These are phyloP conservation scores for Ajuga reptans DNA, from an alignment of 305 asterid species.

Conservation along the genomic window DNA sequence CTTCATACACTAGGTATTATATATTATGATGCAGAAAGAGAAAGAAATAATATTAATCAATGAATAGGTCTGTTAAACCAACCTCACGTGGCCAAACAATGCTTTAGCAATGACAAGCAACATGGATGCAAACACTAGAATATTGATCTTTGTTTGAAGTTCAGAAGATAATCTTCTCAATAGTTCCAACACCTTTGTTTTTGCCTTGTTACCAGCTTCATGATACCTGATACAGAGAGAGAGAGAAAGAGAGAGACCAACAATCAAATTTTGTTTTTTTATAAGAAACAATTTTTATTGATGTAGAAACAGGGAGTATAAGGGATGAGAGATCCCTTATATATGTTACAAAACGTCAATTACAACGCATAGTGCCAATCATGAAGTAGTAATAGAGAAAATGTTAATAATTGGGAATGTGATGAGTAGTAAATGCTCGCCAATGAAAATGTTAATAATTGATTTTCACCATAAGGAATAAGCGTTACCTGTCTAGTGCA, in stretches of 20 bases:
- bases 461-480: neutral
- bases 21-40: neutral
- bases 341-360: no score
- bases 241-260: no score
- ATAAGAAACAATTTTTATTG: no score
- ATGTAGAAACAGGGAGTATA: neutral
- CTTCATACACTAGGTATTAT: neutral
- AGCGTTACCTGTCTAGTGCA: constrained; percentile 60
- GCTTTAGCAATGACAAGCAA: constrained; percentile 87
- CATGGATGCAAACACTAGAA: constrained; percentile 83
- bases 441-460: constrained; percentile 11
- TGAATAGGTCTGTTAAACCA: constrained; percentile 10
- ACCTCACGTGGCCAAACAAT: constrained; percentile 86
- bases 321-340: no score
- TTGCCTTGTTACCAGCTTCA: constrained; percentile 71
- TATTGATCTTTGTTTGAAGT: constrained; percentile 72
- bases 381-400: neutral
- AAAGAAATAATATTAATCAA: neutral
- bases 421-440: no score
- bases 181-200: constrained; percentile 63
- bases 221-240: constrained; percentile 59
- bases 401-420: constrained; percentile 11
- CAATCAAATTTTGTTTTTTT: no score
- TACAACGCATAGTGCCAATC: no score
- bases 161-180: constrained; percentile 71